Conservation (phyloP, 305 asterid genomes). For the Coffea humblotiana region DNA sequence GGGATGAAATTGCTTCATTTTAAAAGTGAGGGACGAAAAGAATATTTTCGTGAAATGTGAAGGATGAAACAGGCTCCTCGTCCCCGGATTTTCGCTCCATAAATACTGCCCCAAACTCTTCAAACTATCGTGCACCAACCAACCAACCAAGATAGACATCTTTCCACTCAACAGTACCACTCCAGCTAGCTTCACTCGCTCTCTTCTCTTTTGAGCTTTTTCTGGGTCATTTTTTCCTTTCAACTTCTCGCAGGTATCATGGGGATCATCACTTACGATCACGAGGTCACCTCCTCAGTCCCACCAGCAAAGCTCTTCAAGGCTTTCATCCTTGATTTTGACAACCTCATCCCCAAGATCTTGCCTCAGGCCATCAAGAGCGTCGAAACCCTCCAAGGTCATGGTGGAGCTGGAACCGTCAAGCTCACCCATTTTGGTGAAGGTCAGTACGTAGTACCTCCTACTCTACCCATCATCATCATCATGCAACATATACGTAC, state of each 20-base stretch:
- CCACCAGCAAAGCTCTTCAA: slow-evolving; percentile 43
- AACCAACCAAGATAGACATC: not conserved
- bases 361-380: slow-evolving; percentile 28
- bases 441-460: slow-evolving; percentile 10
- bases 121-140: not conserved
- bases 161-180: not conserved
- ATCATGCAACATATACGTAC: no score
- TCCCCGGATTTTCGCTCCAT: not conserved
- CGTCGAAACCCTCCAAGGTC: slow-evolving; percentile 29
- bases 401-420: slow-evolving; percentile 38
- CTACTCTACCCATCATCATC: no score
- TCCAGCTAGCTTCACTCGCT: no score
- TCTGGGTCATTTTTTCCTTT: no score
- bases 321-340: slow-evolving; percentile 42
- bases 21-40: no score
- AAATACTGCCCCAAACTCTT: not conserved
- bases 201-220: not conserved
- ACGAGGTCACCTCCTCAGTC: slow-evolving; percentile 35
- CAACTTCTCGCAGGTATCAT: slow-evolving; percentile 6
- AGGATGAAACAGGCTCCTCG: no score
- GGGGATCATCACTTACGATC: slow-evolving; percentile 31
- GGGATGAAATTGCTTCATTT: no score
- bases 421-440: slow-evolving; percentile 30
- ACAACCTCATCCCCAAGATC: slow-evolving; percentile 36
- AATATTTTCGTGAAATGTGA: no score